Evolutionary conservation across 2,329 filamentous ascomycete genomes (phyloP), one percentile per base, ranked within the genome.

Genomic region (Rhinocladiella mackenziei): DNA sequence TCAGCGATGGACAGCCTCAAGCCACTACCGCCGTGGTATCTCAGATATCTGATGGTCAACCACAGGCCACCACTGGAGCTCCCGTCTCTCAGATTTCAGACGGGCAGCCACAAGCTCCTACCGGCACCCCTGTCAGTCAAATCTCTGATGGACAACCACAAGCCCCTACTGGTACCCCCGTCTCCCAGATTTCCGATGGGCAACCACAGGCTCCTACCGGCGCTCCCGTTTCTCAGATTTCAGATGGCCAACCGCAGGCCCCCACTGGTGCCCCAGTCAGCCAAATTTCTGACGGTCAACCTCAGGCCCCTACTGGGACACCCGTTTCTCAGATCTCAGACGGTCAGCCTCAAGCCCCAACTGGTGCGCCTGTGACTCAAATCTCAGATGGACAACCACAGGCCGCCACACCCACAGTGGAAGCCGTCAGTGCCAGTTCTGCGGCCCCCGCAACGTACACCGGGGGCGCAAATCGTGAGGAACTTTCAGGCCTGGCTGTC

Each of bases 211-310:
- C 53, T 20, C 56, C 40, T 18, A 53, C 48, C 13, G 45, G 44
- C 10, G 33, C 29, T 9, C 39, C 41, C 5, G 48, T 51, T 8
- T 25, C 29, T 6, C 32, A 35, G 18, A 35, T 35, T 14, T 49
- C 44, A 7, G 51, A 54, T 45, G 51, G 44, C 20, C 51, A 54
- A 26, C 51, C 51, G 9, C 50, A 53, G 23, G 47, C 47, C 3
- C 30, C 45, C 19, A 61, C 18, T 62, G 41, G 38, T 30, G 37
- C 51, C 2, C 41, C 48, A 2, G 53, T 54, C 15, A 28, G 41
- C 39, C 68, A 75, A 60, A 65, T 65, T 52, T 63, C 64, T 3
- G 73, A 76, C 46, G 73, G 72, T 28, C 72, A 76, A 58, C 61
- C 74, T 51, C 69, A 74, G 56, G 66, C 3, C n/a, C 20, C 39